Evolutionary conservation across 176 grass and related monocot genomes (phyloP).

Genomic region (Musa beccarii): DNA sequence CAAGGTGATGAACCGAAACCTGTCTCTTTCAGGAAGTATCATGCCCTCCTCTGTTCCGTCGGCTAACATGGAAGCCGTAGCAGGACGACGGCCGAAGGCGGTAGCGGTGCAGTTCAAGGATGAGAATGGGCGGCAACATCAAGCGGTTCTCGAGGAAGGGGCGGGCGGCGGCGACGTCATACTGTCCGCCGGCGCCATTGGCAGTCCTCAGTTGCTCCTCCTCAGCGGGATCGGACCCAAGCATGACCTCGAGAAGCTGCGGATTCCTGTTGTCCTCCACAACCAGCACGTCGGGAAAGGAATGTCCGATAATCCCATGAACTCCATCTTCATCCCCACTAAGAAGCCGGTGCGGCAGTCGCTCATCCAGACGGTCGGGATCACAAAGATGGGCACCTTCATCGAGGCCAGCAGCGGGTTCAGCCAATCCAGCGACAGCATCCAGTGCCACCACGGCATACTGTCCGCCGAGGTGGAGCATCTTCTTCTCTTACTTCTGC

Average conservation of each 20-base stretch:
- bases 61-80: background rate
- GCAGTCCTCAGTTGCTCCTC: constrained; percentile 60
- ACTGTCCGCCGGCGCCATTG: constrained; percentile 55
- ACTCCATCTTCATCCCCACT: constrained; percentile 80
- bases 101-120: constrained; percentile 57
- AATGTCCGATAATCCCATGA: constrained; percentile 91
- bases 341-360: constrained; percentile 59
- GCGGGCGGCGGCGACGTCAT: constrained; percentile 49
- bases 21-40: no score
- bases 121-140: constrained; percentile 48
- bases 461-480: constrained; percentile 64
- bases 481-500: background rate
- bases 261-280: constrained; percentile 48
- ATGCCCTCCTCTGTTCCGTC: no score
- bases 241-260: constrained; percentile 54
- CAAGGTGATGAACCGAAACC: constrained; percentile 23
- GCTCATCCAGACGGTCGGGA: constrained; percentile 77
- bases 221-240: constrained; percentile 70
- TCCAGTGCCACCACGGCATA: constrained; percentile 75
- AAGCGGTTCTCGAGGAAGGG: constrained; percentile 35
- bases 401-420: constrained; percentile 85
- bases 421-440: constrained; percentile 58
- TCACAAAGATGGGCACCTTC: constrained; percentile 62
- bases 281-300: constrained; percentile 65
- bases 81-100: constrained; percentile 40